phyloP scores from a whole-genome alignment of 164 flowering plant species.

The Tetrastigma voinierianum region DNA sequence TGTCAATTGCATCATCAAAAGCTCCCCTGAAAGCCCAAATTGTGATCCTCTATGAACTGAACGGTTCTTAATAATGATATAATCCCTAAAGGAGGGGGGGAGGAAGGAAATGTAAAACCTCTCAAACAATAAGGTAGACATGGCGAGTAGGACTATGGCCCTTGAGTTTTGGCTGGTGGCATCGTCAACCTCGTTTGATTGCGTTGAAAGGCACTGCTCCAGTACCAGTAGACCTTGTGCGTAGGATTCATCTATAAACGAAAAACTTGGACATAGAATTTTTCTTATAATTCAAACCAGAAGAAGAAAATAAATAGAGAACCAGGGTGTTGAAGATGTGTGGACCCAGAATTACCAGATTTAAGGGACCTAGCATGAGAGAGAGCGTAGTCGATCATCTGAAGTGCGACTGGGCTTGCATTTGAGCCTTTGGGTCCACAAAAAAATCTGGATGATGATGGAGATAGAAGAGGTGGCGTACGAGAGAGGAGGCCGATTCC shows the following conservation, averaged over 20 bases:
- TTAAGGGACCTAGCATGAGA: constrained; percentile 62
- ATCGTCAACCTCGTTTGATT: constrained; percentile 35
- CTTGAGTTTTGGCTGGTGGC: constrained; percentile 29
- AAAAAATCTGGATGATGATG: constrained; percentile 18
- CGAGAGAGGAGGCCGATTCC: background rate
- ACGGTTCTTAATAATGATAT: no score
- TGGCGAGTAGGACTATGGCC: constrained; percentile 66
- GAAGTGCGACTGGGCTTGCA: constrained; percentile 51
- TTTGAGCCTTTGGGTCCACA: constrained; percentile 19
- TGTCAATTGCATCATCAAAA: constrained; percentile 56
- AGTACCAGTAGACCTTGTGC: constrained; percentile 61
- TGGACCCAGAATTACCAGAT: constrained; percentile 43
- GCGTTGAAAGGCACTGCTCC: constrained; percentile 75
- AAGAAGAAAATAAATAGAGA: background rate
- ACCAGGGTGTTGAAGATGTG: background rate
- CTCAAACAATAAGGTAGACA: constrained; percentile 66
- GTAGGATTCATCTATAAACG: constrained; percentile 57
- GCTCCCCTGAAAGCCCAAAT: constrained; percentile 48
- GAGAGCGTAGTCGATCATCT: constrained; percentile 80
- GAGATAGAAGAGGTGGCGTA: background rate
- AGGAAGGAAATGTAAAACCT: constrained; percentile 38
- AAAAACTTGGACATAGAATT: background rate
- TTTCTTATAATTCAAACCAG: background rate
- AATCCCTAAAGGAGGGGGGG: background rate
- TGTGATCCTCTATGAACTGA: background rate